These are phyloP conservation scores for Penicillium sp. DNA, from an alignment of 2,329 filamentous ascomycete genomes.

Conservation along the genomic window DNA sequence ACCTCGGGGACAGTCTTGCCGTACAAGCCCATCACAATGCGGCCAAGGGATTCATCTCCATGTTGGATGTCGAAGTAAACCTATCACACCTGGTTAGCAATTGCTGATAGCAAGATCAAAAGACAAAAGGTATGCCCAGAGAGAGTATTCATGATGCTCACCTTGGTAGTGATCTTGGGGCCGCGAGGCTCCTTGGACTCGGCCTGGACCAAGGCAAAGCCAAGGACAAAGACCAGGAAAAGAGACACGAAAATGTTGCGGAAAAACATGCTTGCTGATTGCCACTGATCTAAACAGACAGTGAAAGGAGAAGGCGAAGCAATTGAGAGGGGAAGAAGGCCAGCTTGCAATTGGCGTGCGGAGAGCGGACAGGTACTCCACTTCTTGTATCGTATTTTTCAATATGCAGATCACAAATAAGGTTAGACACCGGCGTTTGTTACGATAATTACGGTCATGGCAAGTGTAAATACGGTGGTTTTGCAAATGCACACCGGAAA, in stretches of 20 bases:
- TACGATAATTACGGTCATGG: conserved; percentile 4
- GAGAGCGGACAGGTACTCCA: conserved; percentile 13
- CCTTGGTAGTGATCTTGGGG: conserved; percentile 94
- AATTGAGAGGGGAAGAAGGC: conserved; percentile 25
- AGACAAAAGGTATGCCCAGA: not conserved
- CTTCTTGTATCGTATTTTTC: conserved; percentile 12
- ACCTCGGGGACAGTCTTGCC: conserved; percentile 69
- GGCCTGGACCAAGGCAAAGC: conserved; percentile 71
- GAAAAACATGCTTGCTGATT: conserved; percentile 36
- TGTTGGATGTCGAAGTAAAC: conserved; percentile 69
- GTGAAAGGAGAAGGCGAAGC: conserved; percentile 18
- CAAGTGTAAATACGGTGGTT: conserved; percentile 1
- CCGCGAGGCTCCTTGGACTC: conserved; percentile 65
- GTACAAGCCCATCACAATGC: conserved; percentile 66
- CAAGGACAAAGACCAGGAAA: conserved; percentile 72
- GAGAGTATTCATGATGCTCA: conserved; percentile 31
- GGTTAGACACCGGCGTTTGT: not conserved
- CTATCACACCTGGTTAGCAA: conserved; percentile 33
- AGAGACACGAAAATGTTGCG: conserved; percentile 58
- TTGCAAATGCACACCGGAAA: conserved; percentile 27
- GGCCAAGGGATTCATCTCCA: conserved; percentile 62
- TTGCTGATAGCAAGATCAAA: not conserved
- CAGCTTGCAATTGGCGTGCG: conserved; percentile 39
- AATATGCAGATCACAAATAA: not conserved
- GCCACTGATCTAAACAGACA: conserved; percentile 20